Conservation (phyloP, 2,329 filamentous ascomycete species). For the Drechslerella dactyloides region DNA sequence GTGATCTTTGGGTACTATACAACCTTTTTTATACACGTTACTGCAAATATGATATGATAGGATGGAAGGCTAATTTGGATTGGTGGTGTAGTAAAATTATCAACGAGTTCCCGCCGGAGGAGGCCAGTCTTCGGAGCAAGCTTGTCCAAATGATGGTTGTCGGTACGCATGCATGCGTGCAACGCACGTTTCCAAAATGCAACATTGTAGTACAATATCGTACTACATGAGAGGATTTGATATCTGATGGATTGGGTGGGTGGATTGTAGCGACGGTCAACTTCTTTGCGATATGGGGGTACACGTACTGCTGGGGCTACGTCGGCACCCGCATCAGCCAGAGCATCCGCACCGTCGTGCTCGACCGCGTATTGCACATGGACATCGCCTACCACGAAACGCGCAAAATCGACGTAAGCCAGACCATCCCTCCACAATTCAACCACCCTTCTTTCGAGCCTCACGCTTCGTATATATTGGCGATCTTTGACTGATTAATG, state of each 20-base stretch:
- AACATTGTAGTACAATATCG: conserved; percentile 34
- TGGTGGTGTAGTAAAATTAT: conserved; percentile 58
- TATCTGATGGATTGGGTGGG: conserved; percentile 56
- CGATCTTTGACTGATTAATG: conserved; percentile 56
- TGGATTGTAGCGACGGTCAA: conserved; percentile 57
- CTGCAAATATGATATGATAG: too few species aligned
- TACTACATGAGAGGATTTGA: too few species aligned
- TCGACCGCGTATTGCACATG: conserved; percentile 62
- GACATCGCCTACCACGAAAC: conserved; percentile 64
- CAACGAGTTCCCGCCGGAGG: conserved; percentile 62
- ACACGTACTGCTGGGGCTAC: conserved; percentile 63
- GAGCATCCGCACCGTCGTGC: conserved; percentile 60
- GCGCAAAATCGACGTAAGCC: conserved; percentile 62
- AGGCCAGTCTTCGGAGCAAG: conserved; percentile 59
- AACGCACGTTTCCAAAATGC: conserved; percentile 37
- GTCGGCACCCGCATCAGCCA: conserved; percentile 63
- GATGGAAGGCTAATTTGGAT: conserved; percentile 15
- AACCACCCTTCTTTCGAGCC: not conserved
- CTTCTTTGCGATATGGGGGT: conserved; percentile 63
- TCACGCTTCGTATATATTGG: conserved; percentile 58
- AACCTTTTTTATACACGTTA: not conserved
- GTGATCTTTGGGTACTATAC: conserved; percentile 59
- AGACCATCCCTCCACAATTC: conserved; percentile 53
- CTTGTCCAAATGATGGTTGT: conserved; percentile 60
- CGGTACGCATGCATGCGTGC: conserved; percentile 14